Conservation (phyloP, 1,284 basidiomycete species). For the Papiliotrema nemorosa region DNA sequence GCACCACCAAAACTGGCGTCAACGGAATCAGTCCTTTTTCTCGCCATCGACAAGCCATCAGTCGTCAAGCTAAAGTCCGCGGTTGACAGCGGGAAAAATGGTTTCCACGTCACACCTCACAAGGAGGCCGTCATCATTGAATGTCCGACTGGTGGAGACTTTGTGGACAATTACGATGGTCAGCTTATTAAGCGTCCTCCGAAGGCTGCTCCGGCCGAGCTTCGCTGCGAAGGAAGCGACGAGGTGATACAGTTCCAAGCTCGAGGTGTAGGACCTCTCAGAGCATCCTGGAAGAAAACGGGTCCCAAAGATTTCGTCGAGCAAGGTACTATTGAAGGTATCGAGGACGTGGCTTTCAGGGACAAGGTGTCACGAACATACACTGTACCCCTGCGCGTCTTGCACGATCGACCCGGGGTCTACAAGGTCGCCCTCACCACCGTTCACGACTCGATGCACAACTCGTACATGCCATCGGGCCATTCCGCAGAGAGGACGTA, state of each 20-base stretch:
- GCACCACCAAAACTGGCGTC: slow-evolving; percentile 56
- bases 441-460: slow-evolving; percentile 51
- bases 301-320: slow-evolving; percentile 59
- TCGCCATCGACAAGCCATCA: slow-evolving; percentile 62
- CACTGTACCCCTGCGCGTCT: slow-evolving; percentile 35
- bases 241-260: slow-evolving; percentile 65
- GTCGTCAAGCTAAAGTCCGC: slow-evolving; percentile 68
- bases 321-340: slow-evolving; percentile 73
- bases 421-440: slow-evolving; percentile 47
- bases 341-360: slow-evolving; percentile 57
- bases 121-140: slow-evolving; percentile 72
- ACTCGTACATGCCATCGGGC: slow-evolving; percentile 48
- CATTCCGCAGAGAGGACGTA: slow-evolving; percentile 56
- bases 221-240: slow-evolving; percentile 67
- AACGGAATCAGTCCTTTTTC: slow-evolving; percentile 68
- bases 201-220: slow-evolving; percentile 45
- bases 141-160: slow-evolving; percentile 63
- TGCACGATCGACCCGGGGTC: slow-evolving; percentile 42
- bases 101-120: slow-evolving; percentile 58
- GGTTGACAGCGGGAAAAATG: slow-evolving; percentile 64
- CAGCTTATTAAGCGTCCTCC: slow-evolving; percentile 45
- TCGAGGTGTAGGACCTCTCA: slow-evolving; percentile 72
- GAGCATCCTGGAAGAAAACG: slow-evolving; percentile 65
- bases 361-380: slow-evolving; percentile 33
- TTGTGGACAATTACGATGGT: slow-evolving; percentile 23